Evolutionary conservation across 495 filamentous ascomycete species (phyloP), one percentile per base, ranked within the genome.

Genomic region (Melanomma pulvis-pyrius): DNA sequence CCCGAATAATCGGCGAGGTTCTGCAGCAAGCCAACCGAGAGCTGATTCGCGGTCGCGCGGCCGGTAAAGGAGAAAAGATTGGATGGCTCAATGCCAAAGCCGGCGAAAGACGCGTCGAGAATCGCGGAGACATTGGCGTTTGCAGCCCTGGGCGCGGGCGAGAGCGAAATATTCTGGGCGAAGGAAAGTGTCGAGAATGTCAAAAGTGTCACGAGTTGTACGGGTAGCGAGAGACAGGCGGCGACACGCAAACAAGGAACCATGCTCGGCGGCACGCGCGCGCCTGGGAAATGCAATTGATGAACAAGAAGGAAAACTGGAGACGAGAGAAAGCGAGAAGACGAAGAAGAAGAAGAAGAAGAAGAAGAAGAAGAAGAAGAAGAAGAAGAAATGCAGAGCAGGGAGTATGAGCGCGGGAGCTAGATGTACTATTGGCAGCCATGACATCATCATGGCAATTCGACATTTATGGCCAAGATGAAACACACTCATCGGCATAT

Each of bases 1-100:
- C 77, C 77, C 13, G 74, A 28, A 51, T 77, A 77, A 41, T 72
- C 65, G 15, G 76, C 76, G n/a, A 79, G 71, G 55, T 78, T 78
- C 30, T 74, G 66, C 6, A 79, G 60, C 25, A 79, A 68, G 36
- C 75, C 74, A 11, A 76, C 46, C 2, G 74, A 77, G 50, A 78
- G 61, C 19, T 54, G 49, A 51, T 79, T 79, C 7, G 72, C 30
- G 4, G 66, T 19, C 0, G 30, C 62, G n/a, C 49, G 52, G 19
- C 77, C 76, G 22, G 71, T 75, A 59, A 75, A 79, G 8, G 77
- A 78, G 69, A 74, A 78, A 2, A 79, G 75, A 62, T 79, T 76
- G 7, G 76, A 76, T 7, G 77, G 70, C 59, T 79, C 77, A 55
- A 78, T 77, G 39, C 76, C 75, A 50, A 79, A 77, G 24, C 77